Base-by-base conservation (phyloP, 1,284 basidiomycete genomes). In the Tranzscheliella williamsii region DNA sequence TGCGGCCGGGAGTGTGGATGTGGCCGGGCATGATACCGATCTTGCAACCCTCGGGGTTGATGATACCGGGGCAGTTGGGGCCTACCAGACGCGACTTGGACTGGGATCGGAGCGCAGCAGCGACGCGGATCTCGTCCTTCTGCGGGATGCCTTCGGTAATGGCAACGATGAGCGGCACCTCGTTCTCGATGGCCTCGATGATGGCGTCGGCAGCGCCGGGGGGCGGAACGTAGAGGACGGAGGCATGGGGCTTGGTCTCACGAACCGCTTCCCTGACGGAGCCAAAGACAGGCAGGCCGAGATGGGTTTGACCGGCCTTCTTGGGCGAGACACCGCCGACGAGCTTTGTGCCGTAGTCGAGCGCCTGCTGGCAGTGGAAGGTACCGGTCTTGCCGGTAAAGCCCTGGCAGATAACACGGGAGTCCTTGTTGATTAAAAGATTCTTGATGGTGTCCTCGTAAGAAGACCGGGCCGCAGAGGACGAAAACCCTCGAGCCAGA, bases 21-120 rank as follows among this genome's bases (percentile, higher is more conserved):
- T 95, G 91, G 31, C 93, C 94, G 21, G 95, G 95, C 82, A 97
- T 94, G 78, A 99, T 99, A 57, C 95, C 95, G 86, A 99, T 97
- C 83, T 98, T 98, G 84, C 95, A 99, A 15, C 94, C 94, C 45
- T 79, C 78, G 7, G 92, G 91, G 78, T 93, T 92, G 76, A 99
- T 97, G 74, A 99, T 87, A 79, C 95, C 95, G 4, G 95, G 95
- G 81, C 95, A 99, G 81, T 99, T 99, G 35, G 91, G 92, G 17
- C 79, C 79, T 31, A 80, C 74, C 68, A 99, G 87, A 70, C 95
- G 87, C 52, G 91, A 94, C 76, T 90, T 92, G 64, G 86, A 91
- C 80, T 99, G 95, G 76, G 86, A 88, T 79, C 89, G 90, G 70
- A 99, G 85, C 15, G 91, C 95, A 76, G 95, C 88, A 81, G 90